Evolutionary conservation across 176 grass and related monocot species (phyloP), one percentile per base, ranked within the genome.

Genomic region (Dendrocalamus sinicus): DNA sequence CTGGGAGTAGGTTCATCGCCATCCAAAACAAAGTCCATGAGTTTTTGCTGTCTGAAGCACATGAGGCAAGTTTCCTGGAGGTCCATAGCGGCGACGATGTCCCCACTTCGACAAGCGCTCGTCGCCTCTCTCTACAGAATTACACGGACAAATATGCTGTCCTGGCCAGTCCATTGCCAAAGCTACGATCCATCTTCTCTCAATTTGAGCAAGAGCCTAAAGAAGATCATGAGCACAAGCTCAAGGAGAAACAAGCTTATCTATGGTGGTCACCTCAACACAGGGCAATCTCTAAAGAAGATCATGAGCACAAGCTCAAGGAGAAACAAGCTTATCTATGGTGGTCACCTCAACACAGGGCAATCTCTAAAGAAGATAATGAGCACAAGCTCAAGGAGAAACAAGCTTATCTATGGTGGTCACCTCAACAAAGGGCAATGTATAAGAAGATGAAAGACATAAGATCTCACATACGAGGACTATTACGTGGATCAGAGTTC

Each of bases 131-230:
- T 16, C 28, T 90, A 4, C 88, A 86, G 30, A 90, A 90, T 52
- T 81, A 86, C 46, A 85, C 41, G 2, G 67, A 81, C 30, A 86
- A 86, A 28, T 86, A 86, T 55, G 83, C 73, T 15, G 16, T 39
- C 8, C 12, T 90, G 0, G 79, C 83, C 1, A 40, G 61, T 44
- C 43, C 82, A 8, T 51, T 86, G 41, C 88, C 88, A 15, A 86
- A 90, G 50, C 20, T 90, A 20, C 60, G 77, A 17, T 90, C 88
- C 41, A 44, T 90, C 24, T 76, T 90, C 43, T 90, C 77, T 12
- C 68, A 90, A 0, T 90, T 43, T 30, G 76, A 79, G 28, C 41
- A 79, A 26, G 67, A 63, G 6, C 30, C 30, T 12, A 66, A 26
- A 54, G 47, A 74, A 1, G 4, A 51, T 4, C 51, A 7, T 1